Evolutionary conservation across 768 basidiomycete species (phyloP).

Genomic region (Trametes coccinea): DNA sequence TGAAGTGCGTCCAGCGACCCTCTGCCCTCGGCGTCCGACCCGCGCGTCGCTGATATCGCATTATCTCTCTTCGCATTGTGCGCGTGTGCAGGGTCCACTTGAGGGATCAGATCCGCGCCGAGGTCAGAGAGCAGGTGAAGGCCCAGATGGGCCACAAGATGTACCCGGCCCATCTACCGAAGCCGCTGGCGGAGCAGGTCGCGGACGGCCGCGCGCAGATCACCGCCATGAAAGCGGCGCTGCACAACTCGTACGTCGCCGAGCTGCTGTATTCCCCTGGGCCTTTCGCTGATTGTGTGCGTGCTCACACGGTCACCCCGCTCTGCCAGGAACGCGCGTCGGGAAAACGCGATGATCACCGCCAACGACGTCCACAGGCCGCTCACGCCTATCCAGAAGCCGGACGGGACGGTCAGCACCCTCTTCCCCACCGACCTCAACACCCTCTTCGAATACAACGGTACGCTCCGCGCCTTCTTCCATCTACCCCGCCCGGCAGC

Average conservation of each 20-base stretch:
- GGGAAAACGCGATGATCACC: constrained; percentile 45
- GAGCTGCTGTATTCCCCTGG: neutral
- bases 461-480: constrained; percentile 37
- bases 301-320: neutral
- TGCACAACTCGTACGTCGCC: constrained; percentile 53
- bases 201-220: constrained; percentile 46
- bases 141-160: constrained; percentile 52
- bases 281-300: neutral
- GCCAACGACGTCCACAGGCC: constrained; percentile 42
- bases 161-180: constrained; percentile 44
- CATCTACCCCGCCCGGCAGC: neutral
- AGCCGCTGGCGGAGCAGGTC: constrained; percentile 46
- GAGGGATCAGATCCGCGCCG: constrained; percentile 37
- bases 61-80: neutral
- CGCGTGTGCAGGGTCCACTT: neutral
- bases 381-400: constrained; percentile 47
- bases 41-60: neutral
- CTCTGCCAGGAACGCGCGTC: constrained; percentile 46
- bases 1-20: neutral
- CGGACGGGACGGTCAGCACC: constrained; percentile 48
- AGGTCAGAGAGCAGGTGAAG: constrained; percentile 45
- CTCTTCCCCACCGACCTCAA: constrained; percentile 52
- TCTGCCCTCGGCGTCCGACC: neutral
- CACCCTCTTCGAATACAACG: constrained; percentile 52
- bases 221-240: constrained; percentile 43